Evolutionary conservation across 768 basidiomycete species (phyloP).

Genomic region (Mycena rebaudengoi): DNA sequence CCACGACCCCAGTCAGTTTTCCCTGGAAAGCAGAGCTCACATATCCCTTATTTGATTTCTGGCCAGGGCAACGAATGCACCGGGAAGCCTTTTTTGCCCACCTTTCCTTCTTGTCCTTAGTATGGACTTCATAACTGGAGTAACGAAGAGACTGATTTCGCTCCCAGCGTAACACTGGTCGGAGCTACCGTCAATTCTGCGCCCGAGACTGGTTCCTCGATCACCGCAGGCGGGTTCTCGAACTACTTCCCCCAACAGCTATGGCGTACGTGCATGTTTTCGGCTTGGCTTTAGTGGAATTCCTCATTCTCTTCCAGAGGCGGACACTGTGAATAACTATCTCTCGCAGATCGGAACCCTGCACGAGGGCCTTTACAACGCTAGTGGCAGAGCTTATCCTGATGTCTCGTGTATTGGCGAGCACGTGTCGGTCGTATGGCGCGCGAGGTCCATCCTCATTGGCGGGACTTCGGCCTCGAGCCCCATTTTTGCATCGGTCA

Average conservation of each 20-base stretch:
- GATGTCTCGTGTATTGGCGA: conserved; percentile 54
- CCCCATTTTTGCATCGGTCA: conserved; percentile 57
- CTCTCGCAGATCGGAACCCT: conserved; percentile 26
- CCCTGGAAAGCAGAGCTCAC: too few species aligned
- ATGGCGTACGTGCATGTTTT: conserved; percentile 22
- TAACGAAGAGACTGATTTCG: not conserved
- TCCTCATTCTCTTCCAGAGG: not conserved
- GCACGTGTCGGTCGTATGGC: conserved; percentile 26
- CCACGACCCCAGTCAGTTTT: conserved; percentile 25
- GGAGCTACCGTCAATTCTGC: conserved; percentile 52
- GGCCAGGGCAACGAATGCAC: conserved; percentile 43
- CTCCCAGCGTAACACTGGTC: conserved; percentile 40
- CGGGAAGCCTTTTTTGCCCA: conserved; percentile 46
- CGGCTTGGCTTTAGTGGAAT: too few species aligned
- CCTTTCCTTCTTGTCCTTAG: conserved; percentile 56
- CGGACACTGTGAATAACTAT: conserved; percentile 21
- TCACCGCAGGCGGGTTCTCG: conserved; percentile 64
- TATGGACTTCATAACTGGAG: conserved; percentile 28
- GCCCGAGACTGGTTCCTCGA: conserved; percentile 46
- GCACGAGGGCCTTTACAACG: conserved; percentile 21
- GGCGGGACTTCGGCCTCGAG: conserved; percentile 57
- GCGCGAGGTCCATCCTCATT: conserved; percentile 32
- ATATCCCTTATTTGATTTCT: too few species aligned
- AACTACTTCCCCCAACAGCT: conserved; percentile 42
- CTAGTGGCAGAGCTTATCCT: conserved; percentile 37